Evolutionary conservation across 1,139 yeast genomes (phyloP).

Genomic region (Diutina siamensis): DNA sequence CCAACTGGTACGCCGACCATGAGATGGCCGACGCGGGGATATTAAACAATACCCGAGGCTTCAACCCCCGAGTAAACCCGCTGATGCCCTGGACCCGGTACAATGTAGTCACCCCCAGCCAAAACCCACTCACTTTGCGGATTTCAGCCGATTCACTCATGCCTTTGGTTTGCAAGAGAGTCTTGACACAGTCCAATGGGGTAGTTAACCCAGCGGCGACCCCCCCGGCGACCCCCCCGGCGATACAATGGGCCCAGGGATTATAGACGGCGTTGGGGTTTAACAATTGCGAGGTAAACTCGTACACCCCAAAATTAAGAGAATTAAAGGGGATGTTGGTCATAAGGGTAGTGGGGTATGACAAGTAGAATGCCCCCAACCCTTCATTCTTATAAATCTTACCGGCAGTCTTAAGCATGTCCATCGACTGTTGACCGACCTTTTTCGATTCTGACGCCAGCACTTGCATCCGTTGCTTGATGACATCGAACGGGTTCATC

Average conservation of each 20-base stretch:
- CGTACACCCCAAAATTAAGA: slow-evolving; percentile 87
- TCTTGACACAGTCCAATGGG: slow-evolving; percentile 91
- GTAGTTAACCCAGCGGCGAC: slow-evolving; percentile 93
- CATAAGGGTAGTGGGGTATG: slow-evolving; percentile 89
- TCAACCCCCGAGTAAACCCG: slow-evolving; percentile 77
- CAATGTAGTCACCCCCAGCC: slow-evolving; percentile 61
- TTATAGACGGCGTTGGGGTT: slow-evolving; percentile 75
- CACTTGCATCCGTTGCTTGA: slow-evolving; percentile 59
- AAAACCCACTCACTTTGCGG: slow-evolving; percentile 54
- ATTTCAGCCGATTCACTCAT: slow-evolving; percentile 39
- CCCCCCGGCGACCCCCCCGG: slow-evolving; percentile 96
- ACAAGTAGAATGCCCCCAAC: slow-evolving; percentile 69
- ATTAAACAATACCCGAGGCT: slow-evolving; percentile 85
- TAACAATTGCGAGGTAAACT: slow-evolving; percentile 61
- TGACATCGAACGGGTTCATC: slow-evolving; percentile 96
- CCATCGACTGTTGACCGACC: slow-evolving; percentile 2
- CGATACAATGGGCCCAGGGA: slow-evolving; percentile 83
- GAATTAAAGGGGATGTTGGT: slow-evolving; percentile 96
- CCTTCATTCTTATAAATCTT: slow-evolving; percentile 68
- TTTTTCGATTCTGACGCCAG: slow-evolving; percentile 12
- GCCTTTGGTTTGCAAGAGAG: slow-evolving; percentile 74
- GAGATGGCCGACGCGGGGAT: slow-evolving; percentile 96
- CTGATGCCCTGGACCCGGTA: slow-evolving; percentile 51
- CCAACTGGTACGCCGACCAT: slow-evolving; percentile 98
- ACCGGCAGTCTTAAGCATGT: slow-evolving; percentile 26